phyloP scores from a whole-genome alignment of 306 rosid genomes.

The Quercus variabilis region DNA sequence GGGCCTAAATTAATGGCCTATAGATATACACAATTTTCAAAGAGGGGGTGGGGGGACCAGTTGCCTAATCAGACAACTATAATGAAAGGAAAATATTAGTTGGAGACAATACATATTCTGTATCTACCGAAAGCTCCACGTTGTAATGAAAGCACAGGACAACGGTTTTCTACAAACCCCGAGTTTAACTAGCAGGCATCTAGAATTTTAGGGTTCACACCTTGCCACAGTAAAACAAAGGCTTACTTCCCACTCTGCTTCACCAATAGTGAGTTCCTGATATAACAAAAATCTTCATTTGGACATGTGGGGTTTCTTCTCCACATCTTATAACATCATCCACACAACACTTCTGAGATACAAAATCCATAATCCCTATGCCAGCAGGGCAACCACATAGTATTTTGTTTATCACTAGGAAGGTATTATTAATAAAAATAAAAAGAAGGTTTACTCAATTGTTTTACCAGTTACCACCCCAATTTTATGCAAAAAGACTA shows the following conservation, averaged over 20 bases:
- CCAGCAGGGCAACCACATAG: neutral
- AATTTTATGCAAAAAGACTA: neutral
- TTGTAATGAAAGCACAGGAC: neutral
- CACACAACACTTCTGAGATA: neutral
- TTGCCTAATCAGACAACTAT: neutral
- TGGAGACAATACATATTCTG: neutral
- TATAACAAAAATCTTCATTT: neutral
- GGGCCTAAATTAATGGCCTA: neutral
- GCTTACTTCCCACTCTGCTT: neutral
- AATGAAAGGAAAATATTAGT: neutral
- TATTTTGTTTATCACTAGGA: neutral
- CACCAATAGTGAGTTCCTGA: neutral
- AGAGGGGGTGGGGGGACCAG: neutral
- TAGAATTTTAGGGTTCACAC: conserved; percentile 1
- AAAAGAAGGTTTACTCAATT: neutral
- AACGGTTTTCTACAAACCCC: neutral
- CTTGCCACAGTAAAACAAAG: neutral
- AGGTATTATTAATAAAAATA: neutral
- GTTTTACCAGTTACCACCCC: neutral
- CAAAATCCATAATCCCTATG: neutral
- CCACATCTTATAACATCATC: neutral
- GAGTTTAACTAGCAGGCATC: neutral
- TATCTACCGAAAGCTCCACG: neutral
- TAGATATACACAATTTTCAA: neutral
- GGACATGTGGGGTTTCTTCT: neutral